These are phyloP conservation scores for Solanum clarkiae DNA, from an alignment of 257 asterid genomes.

Conservation along the genomic window DNA sequence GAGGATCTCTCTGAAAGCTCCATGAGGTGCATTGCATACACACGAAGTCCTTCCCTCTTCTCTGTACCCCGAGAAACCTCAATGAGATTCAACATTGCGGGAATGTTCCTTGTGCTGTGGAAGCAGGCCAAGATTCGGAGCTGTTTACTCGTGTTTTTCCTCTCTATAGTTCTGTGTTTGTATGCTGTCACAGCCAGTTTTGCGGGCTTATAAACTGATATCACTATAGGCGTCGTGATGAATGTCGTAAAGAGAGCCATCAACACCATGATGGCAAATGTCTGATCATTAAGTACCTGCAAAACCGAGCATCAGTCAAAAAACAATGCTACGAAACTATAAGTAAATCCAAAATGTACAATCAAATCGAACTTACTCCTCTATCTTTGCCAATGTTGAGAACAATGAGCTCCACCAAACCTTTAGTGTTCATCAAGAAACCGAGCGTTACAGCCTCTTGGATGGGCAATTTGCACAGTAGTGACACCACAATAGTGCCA, in stretches of 20 bases:
- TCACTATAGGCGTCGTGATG: conserved; percentile 43
- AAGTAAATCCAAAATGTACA: not conserved
- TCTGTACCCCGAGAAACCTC: conserved; percentile 49
- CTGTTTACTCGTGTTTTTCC: conserved; percentile 20
- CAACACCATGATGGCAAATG: conserved; percentile 50
- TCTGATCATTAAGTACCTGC: conserved; percentile 50
- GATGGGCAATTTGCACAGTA: conserved; percentile 36
- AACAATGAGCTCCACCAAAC: conserved; percentile 75
- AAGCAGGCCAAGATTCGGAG: conserved; percentile 40
- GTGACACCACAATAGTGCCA: conserved; percentile 52
- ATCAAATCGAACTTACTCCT: conserved; percentile 28
- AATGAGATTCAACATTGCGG: conserved; percentile 38
- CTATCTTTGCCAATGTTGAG: conserved; percentile 78
- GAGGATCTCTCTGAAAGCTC: conserved; percentile 54
- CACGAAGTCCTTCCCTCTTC: conserved; percentile 31
- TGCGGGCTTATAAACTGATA: conserved; percentile 44
- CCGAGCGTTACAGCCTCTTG: conserved; percentile 65
- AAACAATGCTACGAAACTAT: not conserved
- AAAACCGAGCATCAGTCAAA: not conserved
- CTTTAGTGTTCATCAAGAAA: conserved; percentile 73
- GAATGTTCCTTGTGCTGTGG: conserved; percentile 36
- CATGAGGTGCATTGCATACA: conserved; percentile 46
- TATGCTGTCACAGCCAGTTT: conserved; percentile 11
- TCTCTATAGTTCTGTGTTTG: conserved; percentile 33
- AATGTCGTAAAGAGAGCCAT: conserved; percentile 60